Evolutionary conservation across 176 grass and related monocot species (phyloP).

Genomic region (Carex myosuroides): DNA sequence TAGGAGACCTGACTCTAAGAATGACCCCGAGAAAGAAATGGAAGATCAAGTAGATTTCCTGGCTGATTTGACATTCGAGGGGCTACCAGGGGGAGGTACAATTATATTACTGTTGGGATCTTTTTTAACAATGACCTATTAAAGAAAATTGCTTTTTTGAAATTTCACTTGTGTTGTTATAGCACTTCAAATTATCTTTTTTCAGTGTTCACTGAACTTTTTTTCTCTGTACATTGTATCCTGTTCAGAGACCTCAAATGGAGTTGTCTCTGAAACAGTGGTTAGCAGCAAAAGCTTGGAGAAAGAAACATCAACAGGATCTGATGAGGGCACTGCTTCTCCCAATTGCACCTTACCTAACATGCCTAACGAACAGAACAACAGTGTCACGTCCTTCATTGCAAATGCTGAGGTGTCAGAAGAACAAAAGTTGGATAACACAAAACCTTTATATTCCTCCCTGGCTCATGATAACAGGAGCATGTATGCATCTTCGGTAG

Average conservation of each 20-base stretch:
- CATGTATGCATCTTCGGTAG: constrained; percentile 74
- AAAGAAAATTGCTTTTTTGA: neutral
- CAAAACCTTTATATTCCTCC: constrained; percentile 48
- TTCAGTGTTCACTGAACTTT: neutral
- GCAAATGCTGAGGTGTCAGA: constrained; percentile 45
- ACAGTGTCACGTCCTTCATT: constrained; percentile 38
- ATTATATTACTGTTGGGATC: neutral
- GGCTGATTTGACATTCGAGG: constrained; percentile 37
- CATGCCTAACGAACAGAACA: constrained; percentile 52
- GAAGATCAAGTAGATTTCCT: constrained; percentile 54
- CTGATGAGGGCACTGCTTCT: constrained; percentile 65
- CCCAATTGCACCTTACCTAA: constrained; percentile 50
- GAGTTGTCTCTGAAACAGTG: constrained; percentile 35
- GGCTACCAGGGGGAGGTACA: constrained; percentile 57
- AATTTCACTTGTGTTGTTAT: neutral
- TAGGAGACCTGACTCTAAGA: constrained; percentile 64
- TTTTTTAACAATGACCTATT: neutral
- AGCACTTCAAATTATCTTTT: neutral
- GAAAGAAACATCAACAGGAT: constrained; percentile 51
- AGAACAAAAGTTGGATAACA: constrained; percentile 50
- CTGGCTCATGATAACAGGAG: constrained; percentile 54
- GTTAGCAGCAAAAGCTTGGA: constrained; percentile 54
- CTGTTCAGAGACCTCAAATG: constrained; percentile 49
- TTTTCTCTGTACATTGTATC: neutral
- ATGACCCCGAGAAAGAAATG: constrained; percentile 45